Conservation (phyloP, 1,284 basidiomycete genomes). For the Rhodotorula sp. region DNA sequence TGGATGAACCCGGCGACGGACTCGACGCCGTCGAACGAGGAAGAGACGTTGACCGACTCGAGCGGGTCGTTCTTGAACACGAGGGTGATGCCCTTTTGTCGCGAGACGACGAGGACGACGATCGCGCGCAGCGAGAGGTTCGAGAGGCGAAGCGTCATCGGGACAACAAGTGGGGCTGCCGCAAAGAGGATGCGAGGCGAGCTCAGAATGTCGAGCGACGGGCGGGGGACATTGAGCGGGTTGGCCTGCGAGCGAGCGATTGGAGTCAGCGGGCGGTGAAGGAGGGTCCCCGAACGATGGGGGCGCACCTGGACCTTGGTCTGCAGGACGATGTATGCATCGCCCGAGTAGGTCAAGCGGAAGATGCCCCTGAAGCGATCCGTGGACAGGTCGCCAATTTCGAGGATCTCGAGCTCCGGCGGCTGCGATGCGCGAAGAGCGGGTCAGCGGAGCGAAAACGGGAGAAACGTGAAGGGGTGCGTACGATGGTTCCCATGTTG, state of each 20-base stretch:
- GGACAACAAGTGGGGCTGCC: constrained; percentile 88
- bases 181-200: constrained; percentile 81
- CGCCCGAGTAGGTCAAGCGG: constrained; percentile 89
- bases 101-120: constrained; percentile 95
- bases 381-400: constrained; percentile 93
- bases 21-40: constrained; percentile 96
- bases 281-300: background rate
- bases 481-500: constrained; percentile 94
- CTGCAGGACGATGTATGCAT: constrained; percentile 92
- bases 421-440: constrained; percentile 61
- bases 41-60: constrained; percentile 95
- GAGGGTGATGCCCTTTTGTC: constrained; percentile 94
- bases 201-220: constrained; percentile 67
- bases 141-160: constrained; percentile 96
- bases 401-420: constrained; percentile 93
- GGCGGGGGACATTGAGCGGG: constrained; percentile 84
- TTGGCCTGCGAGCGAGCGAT: constrained; percentile 68
- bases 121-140: constrained; percentile 92
- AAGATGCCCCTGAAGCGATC: constrained; percentile 97
- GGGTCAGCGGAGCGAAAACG: background rate
- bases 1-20: constrained; percentile 97
- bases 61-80: constrained; percentile 99
- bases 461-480: constrained; percentile 44
- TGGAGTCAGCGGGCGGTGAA: constrained; percentile 13
- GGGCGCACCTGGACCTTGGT: constrained; percentile 86